phyloP scores from a whole-genome alignment of 768 basidiomycete species.

The Lactifluus pinguis region DNA sequence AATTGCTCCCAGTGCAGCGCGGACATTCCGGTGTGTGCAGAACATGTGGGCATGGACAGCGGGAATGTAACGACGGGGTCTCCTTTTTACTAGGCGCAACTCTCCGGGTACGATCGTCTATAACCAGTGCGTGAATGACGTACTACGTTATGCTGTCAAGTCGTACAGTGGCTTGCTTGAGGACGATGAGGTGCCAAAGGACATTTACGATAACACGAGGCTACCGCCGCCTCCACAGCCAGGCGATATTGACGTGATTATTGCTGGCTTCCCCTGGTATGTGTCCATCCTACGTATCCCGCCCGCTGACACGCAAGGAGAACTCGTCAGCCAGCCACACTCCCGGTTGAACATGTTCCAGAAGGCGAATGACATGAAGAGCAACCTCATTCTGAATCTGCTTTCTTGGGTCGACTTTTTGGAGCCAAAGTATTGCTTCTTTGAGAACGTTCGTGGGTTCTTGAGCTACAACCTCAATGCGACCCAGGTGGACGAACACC shows the following conservation, averaged over 20 bases:
- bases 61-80: not conserved
- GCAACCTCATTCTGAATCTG: slow-evolving; percentile 55
- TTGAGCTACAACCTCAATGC: slow-evolving; percentile 32
- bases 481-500: slow-evolving; percentile 30
- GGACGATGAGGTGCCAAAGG: slow-evolving; percentile 30
- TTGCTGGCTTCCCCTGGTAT: slow-evolving; percentile 73
- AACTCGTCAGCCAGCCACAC: slow-evolving; percentile 54
- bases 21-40: slow-evolving; percentile 42
- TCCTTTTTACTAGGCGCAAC: slow-evolving; percentile 35
- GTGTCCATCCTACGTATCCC: not conserved
- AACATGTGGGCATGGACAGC: too few species aligned
- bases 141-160: slow-evolving; percentile 52
- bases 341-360: slow-evolving; percentile 65
- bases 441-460: slow-evolving; percentile 44
- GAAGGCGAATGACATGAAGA: slow-evolving; percentile 57
- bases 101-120: slow-evolving; percentile 44
- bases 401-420: slow-evolving; percentile 37
- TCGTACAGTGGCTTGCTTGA: slow-evolving; percentile 27
- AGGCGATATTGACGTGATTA: slow-evolving; percentile 50
- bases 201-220: slow-evolving; percentile 29
- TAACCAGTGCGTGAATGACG: slow-evolving; percentile 62
- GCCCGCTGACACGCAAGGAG: not conserved
- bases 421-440: slow-evolving; percentile 35
- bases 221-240: slow-evolving; percentile 41
- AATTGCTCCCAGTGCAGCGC: slow-evolving; percentile 65